phyloP scores from a whole-genome alignment of 2,329 filamentous ascomycete genomes.

The Colletotrichum euphorbiae region DNA sequence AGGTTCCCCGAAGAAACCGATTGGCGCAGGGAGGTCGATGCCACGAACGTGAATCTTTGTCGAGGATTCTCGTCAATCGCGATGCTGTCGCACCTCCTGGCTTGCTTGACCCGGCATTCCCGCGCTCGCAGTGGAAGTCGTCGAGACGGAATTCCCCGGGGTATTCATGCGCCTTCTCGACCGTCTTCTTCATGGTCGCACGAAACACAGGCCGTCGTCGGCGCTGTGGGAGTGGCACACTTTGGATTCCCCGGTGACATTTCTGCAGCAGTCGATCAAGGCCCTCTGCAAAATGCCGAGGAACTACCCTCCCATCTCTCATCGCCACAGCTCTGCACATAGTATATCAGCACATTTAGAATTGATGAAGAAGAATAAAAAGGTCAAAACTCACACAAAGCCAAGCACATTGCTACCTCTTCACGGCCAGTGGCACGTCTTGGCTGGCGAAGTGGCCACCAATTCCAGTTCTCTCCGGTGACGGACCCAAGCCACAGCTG shows the following conservation, averaged over 20 bases:
- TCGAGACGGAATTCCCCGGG: no score
- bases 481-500: not conserved
- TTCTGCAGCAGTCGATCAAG: not conserved
- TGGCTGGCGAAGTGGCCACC: not conserved
- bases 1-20: no score
- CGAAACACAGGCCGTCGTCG: no score
- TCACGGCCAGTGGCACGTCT: not conserved
- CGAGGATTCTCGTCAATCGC: no score
- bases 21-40: no score
- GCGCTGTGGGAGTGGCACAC: not conserved
- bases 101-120: no score
- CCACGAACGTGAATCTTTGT: no score
- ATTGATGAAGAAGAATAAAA: no score
- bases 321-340: not conserved
- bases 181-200: no score
- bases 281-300: not conserved
- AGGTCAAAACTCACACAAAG: not conserved
- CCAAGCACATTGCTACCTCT: not conserved
- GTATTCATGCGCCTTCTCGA: no score
- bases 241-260: not conserved
- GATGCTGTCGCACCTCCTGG: not conserved
- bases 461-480: not conserved
- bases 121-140: no score
- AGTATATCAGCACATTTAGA: not conserved
- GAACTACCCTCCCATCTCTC: not conserved